phyloP scores from a whole-genome alignment of 306 rosid genomes.

The Cucurbita pepo region DNA sequence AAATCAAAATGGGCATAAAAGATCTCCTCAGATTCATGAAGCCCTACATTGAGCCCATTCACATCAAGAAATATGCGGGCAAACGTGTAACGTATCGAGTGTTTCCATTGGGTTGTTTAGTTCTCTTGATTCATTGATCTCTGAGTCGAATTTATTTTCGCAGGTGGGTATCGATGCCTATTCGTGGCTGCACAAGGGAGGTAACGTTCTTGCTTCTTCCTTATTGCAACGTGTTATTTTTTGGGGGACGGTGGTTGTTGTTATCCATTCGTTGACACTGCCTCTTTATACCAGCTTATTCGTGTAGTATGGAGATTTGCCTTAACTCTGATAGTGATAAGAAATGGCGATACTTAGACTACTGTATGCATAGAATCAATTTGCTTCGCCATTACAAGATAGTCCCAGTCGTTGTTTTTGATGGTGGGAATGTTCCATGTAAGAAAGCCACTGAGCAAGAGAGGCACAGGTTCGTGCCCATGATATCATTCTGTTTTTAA shows the following conservation, averaged over 20 bases:
- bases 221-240: neutral
- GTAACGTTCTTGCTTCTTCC: conserved; percentile 11
- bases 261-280: neutral
- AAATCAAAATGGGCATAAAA: conserved; percentile 70
- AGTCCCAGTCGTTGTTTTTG: conserved; percentile 42
- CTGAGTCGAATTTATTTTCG: neutral
- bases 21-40: conserved; percentile 91
- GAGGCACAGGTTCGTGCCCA: conserved; percentile 23
- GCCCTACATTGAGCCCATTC: conserved; percentile 51
- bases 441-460: conserved; percentile 31
- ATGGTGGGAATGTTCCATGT: conserved; percentile 35
- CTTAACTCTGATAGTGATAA: conserved; percentile 41
- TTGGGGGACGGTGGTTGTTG: neutral
- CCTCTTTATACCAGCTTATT: conserved; percentile 45
- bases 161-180: conserved; percentile 98
- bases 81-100: conserved; percentile 34
- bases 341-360: conserved; percentile 58
- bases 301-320: conserved; percentile 91
- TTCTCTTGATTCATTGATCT: neutral
- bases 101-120: neutral
- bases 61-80: conserved; percentile 62
- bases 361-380: conserved; percentile 54
- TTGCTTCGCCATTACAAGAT: conserved; percentile 34
- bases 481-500: neutral
- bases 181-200: conserved; percentile 97